A percentile compares a stretch with the other conserved stretches of the same genome.
These are phyloP conservation scores for Russula earlei DNA, from an alignment of 768 basidiomycete genomes.

Conservation along the genomic window DNA sequence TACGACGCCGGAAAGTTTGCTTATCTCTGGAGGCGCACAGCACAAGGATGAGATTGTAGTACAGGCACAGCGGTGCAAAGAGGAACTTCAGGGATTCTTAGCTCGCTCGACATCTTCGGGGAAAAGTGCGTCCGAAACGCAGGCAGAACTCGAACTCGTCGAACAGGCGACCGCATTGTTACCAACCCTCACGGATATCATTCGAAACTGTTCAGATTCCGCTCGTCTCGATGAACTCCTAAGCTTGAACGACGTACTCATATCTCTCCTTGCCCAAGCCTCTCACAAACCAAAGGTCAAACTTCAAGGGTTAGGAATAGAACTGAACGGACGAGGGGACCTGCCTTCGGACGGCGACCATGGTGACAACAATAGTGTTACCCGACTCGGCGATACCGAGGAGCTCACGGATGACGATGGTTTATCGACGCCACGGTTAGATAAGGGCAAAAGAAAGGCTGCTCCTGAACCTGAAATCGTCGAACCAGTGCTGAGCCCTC, in stretches of 20 bases:
- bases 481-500: slow-evolving; percentile 64
- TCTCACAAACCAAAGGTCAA: slow-evolving; percentile 8
- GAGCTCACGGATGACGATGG: slow-evolving; percentile 25
- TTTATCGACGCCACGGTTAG: slow-evolving; percentile 52
- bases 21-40: slow-evolving; percentile 19
- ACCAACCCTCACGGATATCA: slow-evolving; percentile 40
- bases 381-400: background rate
- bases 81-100: slow-evolving; percentile 24
- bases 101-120: slow-evolving; percentile 20
- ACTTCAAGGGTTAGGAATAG: slow-evolving; percentile 17
- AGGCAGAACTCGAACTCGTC: slow-evolving; percentile 33
- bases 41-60: slow-evolving; percentile 37
- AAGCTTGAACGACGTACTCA: slow-evolving; percentile 61
- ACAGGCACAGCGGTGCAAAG: slow-evolving; percentile 34
- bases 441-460: slow-evolving; percentile 74
- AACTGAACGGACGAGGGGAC: slow-evolving; percentile 4
- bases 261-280: slow-evolving; percentile 39
- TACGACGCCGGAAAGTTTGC: slow-evolving; percentile 15
- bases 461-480: slow-evolving; percentile 56
- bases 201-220: slow-evolving; percentile 50
- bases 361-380: background rate
- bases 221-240: slow-evolving; percentile 58
- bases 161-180: slow-evolving; percentile 44
- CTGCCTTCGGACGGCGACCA: background rate
- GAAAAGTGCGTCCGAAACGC: slow-evolving; percentile 7